Base-by-base conservation (phyloP, 2,329 filamentous ascomycete species). In the Helicocarpus griseus region DNA sequence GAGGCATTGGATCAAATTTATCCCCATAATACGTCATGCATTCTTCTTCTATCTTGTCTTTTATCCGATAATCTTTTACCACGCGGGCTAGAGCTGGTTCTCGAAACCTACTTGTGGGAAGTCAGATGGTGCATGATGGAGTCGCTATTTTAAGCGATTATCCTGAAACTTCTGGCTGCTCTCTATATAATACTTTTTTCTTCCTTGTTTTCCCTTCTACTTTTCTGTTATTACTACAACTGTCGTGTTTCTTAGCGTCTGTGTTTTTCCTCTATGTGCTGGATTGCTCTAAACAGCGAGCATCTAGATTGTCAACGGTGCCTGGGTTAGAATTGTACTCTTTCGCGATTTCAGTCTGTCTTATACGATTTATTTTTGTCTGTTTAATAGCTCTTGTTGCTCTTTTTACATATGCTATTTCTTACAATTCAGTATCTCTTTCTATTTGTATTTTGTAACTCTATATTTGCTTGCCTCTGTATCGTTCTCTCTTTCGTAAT, bases 341-440 rank as follows among this genome's bases (percentile, higher is more conserved):
- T 36, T 39, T 52, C 36, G 19, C 51, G 19, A 13, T 39, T 38
- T 43, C 11, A 4, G 11, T 50, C 13, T 31, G 9, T 24, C 17
- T 45, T 54, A 47, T 14, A 36, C 51, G 48, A 47, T 55, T 44
- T 3, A 33, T 45, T 50, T 50, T 38, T 33, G 4, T 44, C 31
- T 7, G 7, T 31, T 49, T 40, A 17, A 2, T 39, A n/a, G n/a
- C n/a, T n/a, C n/a, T n/a, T n/a, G n/a, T n/a, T n/a, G n/a, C n/a
- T n/a, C n/a, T n/a, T n/a, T n/a, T n/a, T n/a, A n/a, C n/a, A n/a
- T n/a, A n/a, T n/a, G n/a, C n/a, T n/a, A n/a, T n/a, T n/a, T n/a
- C n/a, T n/a, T n/a, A n/a, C n/a, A n/a, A n/a, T n/a, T n/a, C n/a
- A n/a, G n/a, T n/a, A n/a, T n/a, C n/a, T n/a, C n/a, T n/a, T n/a